Percentiles rank a stretch among this genome's conserved stretches.
Conservation (phyloP, 1,284 basidiomycete genomes). For the Chalciporus sp. region DNA sequence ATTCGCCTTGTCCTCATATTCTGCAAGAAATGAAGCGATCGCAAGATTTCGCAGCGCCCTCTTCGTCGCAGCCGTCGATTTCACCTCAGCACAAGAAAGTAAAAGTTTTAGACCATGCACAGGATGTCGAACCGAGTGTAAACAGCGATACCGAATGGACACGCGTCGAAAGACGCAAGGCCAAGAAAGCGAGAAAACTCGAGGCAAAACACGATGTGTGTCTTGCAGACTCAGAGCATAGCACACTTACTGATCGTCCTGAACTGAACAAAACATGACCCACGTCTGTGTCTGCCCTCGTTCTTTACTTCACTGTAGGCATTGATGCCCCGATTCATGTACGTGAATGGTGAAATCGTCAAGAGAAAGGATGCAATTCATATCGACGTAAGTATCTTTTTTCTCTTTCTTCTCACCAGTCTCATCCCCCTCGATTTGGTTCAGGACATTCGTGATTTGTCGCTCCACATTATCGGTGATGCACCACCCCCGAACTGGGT, state of each 20-base stretch:
- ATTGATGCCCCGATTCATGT: conserved; percentile 77
- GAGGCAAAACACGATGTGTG: conserved; percentile 63
- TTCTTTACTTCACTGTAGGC: conserved; percentile 39
- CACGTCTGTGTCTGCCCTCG: neutral
- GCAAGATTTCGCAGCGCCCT: conserved; percentile 26
- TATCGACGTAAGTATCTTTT: conserved; percentile 60
- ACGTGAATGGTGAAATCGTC: conserved; percentile 71
- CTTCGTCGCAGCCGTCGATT: conserved; percentile 19
- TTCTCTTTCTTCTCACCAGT: conserved; percentile 12
- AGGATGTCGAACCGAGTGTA: conserved; percentile 19
- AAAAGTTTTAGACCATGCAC: conserved; percentile 24
- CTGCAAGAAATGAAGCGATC: conserved; percentile 38
- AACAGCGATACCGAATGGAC: conserved; percentile 53
- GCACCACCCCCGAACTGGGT: conserved; percentile 84
- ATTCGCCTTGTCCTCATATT: neutral
- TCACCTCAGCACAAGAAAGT: conserved; percentile 38
- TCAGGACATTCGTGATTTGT: conserved; percentile 84
- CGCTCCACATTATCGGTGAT: conserved; percentile 81
- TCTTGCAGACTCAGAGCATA: conserved; percentile 18
- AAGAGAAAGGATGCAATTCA: conserved; percentile 72
- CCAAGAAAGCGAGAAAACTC: conserved; percentile 68
- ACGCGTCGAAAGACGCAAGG: conserved; percentile 76
- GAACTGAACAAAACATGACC: neutral
- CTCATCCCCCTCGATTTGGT: conserved; percentile 2
- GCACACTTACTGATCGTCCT: neutral